These are phyloP conservation scores for Aspergillus fumigatiaffinis DNA, from an alignment of 2,329 filamentous ascomycete species.

Conservation along the genomic window DNA sequence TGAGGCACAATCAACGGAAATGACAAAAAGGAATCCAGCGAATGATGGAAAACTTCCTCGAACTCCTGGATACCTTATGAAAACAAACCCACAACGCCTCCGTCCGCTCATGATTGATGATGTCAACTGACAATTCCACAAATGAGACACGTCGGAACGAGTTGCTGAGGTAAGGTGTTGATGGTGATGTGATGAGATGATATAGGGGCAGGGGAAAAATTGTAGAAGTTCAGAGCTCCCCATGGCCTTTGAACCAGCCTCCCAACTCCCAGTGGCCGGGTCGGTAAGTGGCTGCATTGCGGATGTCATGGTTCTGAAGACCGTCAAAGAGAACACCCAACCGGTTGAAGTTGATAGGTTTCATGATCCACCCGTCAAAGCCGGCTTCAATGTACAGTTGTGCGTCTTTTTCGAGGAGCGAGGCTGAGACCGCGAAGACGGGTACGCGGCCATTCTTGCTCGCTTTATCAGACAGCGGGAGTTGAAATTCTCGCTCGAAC, in stretches of 20 bases:
- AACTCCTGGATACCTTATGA: too few relatives aligned
- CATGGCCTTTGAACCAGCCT: constrained; percentile 64
- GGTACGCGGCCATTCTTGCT: constrained; percentile 64
- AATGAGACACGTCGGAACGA: neutral
- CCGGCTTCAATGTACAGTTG: constrained; percentile 70
- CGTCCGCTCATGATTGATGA: neutral
- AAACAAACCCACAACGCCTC: neutral
- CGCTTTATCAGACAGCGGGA: constrained; percentile 57
- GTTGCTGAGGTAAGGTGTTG: neutral
- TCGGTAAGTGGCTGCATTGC: constrained; percentile 63
- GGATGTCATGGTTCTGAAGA: constrained; percentile 58
- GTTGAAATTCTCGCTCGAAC: constrained; percentile 56
- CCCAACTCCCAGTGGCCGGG: constrained; percentile 78
- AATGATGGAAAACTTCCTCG: neutral
- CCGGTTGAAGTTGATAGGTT: constrained; percentile 78
- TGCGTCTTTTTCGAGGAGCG: constrained; percentile 66
- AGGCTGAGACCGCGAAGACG: constrained; percentile 85
- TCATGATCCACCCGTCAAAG: constrained; percentile 88
- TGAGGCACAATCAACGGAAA: neutral
- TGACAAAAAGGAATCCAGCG: neutral
- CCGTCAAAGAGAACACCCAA: constrained; percentile 66
- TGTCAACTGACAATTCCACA: neutral
- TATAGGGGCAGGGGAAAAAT: neutral
- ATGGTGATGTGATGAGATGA: neutral
- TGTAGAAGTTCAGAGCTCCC: constrained; percentile 13